Percentiles rank a stretch among this genome's conserved stretches.
These are phyloP conservation scores for Ceratocystis huliohia DNA, from an alignment of 2,329 filamentous ascomycete species.

Conservation along the genomic window DNA sequence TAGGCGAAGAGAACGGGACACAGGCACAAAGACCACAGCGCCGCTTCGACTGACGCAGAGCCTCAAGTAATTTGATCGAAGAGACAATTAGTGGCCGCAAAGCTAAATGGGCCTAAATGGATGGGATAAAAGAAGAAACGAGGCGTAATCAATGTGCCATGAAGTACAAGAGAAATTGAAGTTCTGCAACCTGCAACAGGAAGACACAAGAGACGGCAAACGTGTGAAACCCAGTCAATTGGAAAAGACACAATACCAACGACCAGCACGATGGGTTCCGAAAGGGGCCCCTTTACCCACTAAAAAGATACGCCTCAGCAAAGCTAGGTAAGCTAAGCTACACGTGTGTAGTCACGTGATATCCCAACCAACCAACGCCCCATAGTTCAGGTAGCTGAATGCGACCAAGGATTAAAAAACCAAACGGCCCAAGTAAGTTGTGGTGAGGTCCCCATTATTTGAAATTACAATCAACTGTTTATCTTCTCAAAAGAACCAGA, in stretches of 20 bases:
- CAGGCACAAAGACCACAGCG: background rate
- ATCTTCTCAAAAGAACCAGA: background rate
- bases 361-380: background rate
- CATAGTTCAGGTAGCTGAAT: too few species aligned
- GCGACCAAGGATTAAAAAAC: too few species aligned
- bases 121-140: background rate
- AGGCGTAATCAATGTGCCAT: background rate
- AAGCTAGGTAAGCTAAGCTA: constrained; percentile 1
- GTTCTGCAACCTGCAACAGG: background rate
- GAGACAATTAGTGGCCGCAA: background rate
- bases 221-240: constrained; percentile 6
- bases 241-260: constrained; percentile 17
- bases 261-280: background rate
- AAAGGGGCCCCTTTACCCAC: constrained; percentile 20
- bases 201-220: background rate
- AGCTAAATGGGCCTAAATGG: background rate
- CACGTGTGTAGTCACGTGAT: constrained; percentile 11
- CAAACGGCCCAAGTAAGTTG: too few species aligned
- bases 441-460: background rate
- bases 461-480: background rate
- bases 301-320: constrained; percentile 14
- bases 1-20: background rate
- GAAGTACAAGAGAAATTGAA: background rate
- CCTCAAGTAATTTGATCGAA: background rate
- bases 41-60: background rate